Conservation (phyloP, 1,284 basidiomycete genomes). For the Moniliophthora roreri region DNA sequence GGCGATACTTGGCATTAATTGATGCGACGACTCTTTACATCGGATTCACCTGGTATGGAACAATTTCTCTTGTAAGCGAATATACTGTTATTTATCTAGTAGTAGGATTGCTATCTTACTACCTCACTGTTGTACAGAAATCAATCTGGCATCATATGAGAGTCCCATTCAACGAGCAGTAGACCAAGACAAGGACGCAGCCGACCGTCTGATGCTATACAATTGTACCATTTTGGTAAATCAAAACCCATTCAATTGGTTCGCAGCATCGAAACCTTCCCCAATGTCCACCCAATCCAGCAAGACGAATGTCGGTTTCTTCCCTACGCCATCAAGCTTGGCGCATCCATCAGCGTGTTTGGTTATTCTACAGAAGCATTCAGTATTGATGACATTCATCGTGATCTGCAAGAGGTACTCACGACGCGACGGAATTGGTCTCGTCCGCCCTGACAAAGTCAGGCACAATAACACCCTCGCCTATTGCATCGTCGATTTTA, state of each 20-base stretch:
- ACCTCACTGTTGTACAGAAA: no score
- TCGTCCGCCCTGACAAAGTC: conserved; percentile 29
- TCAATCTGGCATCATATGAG: no score
- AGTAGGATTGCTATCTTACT: no score
- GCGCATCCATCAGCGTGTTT: conserved; percentile 37
- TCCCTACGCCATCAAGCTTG: conserved; percentile 29
- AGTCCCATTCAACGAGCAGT: no score
- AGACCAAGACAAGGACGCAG: no score
- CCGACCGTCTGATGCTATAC: no score
- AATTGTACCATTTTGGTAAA: no score
- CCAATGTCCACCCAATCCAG: conserved; percentile 40
- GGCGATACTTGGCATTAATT: no score
- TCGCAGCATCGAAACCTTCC: conserved; percentile 28
- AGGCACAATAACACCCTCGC: conserved; percentile 31
- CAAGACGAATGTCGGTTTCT: conserved; percentile 41
- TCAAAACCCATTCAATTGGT: conserved; percentile 31
- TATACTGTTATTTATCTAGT: no score
- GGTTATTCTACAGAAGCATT: conserved; percentile 29
- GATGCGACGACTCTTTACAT: no score
- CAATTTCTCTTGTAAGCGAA: no score
- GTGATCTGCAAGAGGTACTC: conserved; percentile 13
- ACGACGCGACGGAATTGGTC: conserved; percentile 37
- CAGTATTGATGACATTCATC: background rate
- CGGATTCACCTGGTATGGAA: no score
- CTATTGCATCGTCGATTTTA: conserved; percentile 10